Conservation (phyloP, 768 basidiomycete species). For the Nevesoporus exiguus region DNA sequence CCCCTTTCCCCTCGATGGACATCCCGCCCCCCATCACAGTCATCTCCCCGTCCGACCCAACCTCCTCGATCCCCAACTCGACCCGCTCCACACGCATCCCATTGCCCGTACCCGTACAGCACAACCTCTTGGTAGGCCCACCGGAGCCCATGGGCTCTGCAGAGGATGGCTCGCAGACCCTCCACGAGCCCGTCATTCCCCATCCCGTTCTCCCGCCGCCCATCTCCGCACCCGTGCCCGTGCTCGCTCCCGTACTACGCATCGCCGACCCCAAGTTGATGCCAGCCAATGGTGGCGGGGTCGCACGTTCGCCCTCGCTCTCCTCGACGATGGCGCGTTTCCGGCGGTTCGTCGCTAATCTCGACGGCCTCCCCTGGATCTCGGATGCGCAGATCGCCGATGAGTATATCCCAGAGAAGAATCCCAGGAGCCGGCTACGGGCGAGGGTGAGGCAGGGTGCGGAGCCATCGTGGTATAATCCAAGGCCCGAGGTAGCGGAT, state of each 20-base stretch:
- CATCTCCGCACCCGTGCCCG: background rate
- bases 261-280: background rate
- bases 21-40: constrained; percentile 10
- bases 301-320: constrained; percentile 4
- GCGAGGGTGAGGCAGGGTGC: constrained; percentile 8
- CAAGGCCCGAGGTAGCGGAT: constrained; percentile 4
- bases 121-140: background rate
- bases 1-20: background rate
- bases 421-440: constrained; percentile 18
- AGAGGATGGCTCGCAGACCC: constrained; percentile 19
- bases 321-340: constrained; percentile 35
- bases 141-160: background rate
- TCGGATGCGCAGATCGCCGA: constrained; percentile 39
- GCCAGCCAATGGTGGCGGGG: background rate
- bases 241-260: background rate
- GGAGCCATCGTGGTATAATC: constrained; percentile 31
- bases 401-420: constrained; percentile 41
- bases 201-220: background rate
- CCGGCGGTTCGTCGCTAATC: constrained; percentile 31
- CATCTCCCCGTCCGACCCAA: constrained; percentile 16
- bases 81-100: constrained; percentile 1
- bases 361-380: constrained; percentile 46
- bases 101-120: background rate
- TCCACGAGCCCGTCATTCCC: constrained; percentile 9
- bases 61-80: constrained; percentile 5